Conservation (phyloP, 176 grass and related monocot genomes). For the Aegilops bicornis region DNA sequence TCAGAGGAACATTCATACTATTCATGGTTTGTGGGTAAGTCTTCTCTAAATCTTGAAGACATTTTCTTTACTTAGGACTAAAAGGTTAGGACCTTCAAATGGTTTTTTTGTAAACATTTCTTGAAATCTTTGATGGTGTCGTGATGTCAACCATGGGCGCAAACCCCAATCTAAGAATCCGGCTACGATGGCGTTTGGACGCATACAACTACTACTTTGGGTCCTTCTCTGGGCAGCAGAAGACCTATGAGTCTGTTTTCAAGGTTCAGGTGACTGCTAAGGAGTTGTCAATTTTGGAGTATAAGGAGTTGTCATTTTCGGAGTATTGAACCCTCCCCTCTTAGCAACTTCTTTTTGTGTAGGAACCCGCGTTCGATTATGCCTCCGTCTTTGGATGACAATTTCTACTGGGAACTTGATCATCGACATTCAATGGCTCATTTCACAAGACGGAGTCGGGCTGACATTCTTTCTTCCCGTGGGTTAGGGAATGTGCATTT, state of each 20-base stretch:
- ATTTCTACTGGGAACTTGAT: not conserved
- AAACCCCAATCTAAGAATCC: not conserved
- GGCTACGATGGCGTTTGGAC: no score
- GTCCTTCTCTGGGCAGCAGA: no score
- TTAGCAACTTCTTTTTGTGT: not conserved
- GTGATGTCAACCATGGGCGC: not conserved
- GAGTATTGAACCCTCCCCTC: not conserved
- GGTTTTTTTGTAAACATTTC: no score
- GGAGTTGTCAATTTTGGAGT: no score
- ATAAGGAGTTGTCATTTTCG: not conserved
- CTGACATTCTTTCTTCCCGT: not conserved
- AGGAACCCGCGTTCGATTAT: not conserved
- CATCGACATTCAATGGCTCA: not conserved
- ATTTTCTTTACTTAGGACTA: no score
- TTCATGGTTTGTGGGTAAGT: no score
- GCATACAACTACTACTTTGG: not conserved
- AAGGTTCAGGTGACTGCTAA: not conserved
- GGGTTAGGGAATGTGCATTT: not conserved
- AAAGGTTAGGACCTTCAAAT: no score
- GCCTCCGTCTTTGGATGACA: not conserved
- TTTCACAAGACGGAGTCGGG: not conserved
- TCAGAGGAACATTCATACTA: no score
- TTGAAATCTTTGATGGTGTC: not conserved
- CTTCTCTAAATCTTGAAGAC: no score
- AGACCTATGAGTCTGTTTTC: not conserved